phyloP scores from a whole-genome alignment of 306 rosid genomes.

The Gastrolobium villosum region DNA sequence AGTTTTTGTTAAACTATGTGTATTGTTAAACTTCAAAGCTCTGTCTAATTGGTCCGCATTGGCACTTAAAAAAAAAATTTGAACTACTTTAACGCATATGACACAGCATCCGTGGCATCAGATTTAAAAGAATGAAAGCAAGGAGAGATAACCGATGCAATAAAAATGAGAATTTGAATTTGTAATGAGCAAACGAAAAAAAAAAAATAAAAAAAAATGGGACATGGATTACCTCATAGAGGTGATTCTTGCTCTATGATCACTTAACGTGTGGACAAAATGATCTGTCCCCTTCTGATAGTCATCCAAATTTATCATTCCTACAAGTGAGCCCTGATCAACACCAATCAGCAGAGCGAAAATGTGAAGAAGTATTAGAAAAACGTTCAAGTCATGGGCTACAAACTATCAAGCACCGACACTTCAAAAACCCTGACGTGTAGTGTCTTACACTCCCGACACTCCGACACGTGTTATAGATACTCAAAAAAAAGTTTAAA shows the following conservation, averaged over 20 bases:
- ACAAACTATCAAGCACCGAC: too few species aligned
- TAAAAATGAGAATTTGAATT: background rate
- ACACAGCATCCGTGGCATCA: background rate
- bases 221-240: constrained; percentile 72
- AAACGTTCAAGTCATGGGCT: background rate
- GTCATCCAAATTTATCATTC: constrained; percentile 46
- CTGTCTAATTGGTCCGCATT: background rate
- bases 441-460: too few species aligned
- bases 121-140: background rate
- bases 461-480: too few species aligned
- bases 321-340: constrained; percentile 66
- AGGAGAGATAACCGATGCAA: background rate
- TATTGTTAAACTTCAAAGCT: constrained; percentile 29
- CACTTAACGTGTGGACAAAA: constrained; percentile 39
- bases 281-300: constrained; percentile 25
- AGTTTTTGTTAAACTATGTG: constrained; percentile 8
- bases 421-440: too few species aligned
- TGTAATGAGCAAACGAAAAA: background rate
- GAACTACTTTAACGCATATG: background rate
- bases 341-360: constrained; percentile 40
- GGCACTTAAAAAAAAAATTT: background rate
- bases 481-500: too few species aligned
- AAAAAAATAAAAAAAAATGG: background rate
- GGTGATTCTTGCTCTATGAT: constrained; percentile 81
- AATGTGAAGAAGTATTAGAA: constrained; percentile 13